phyloP scores from a whole-genome alignment of 345 rosid genomes.

The Orychophragmus violaceus region DNA sequence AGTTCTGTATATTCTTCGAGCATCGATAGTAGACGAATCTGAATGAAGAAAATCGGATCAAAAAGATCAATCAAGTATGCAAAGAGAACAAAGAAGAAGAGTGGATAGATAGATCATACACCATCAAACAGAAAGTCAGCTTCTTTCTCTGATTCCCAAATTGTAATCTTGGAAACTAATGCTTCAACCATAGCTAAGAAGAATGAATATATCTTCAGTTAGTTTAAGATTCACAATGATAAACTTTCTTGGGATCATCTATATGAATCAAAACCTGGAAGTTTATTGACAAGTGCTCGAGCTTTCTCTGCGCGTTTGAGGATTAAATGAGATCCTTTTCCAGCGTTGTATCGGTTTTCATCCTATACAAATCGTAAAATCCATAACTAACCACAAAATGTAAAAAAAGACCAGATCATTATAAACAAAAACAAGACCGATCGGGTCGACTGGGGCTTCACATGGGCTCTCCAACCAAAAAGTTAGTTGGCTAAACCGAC shows the following conservation, averaged over 20 bases:
- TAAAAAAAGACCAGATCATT: background rate
- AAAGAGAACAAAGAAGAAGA: background rate
- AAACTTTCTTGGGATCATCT: background rate
- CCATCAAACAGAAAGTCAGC: conserved; percentile 73
- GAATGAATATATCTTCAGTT: background rate
- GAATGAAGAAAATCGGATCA: conserved; percentile 1
- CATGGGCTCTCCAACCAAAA: no score
- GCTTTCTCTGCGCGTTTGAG: conserved; percentile 99
- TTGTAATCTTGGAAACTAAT: conserved; percentile 61
- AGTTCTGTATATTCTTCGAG: conserved; percentile 67
- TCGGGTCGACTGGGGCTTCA: no score
- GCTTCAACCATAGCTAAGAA: conserved; percentile 74
- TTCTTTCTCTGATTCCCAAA: conserved; percentile 86
- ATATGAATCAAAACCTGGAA: conserved; percentile 72
- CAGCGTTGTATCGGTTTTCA: conserved; percentile 89
- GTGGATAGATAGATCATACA: background rate
- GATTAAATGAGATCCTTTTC: conserved; percentile 84
- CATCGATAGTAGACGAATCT: conserved; percentile 78
- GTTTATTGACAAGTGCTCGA: conserved; percentile 70
- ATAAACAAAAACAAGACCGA: background rate
- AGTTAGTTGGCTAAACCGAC: no score
- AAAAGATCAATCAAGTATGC: background rate
- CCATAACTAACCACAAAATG: conserved; percentile 1
- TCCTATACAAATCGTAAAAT: conserved; percentile 44
- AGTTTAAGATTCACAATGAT: background rate